These are phyloP conservation scores for Verticillium zaregamsianum DNA, from an alignment of 2,329 filamentous ascomycete genomes.

Conservation along the genomic window DNA sequence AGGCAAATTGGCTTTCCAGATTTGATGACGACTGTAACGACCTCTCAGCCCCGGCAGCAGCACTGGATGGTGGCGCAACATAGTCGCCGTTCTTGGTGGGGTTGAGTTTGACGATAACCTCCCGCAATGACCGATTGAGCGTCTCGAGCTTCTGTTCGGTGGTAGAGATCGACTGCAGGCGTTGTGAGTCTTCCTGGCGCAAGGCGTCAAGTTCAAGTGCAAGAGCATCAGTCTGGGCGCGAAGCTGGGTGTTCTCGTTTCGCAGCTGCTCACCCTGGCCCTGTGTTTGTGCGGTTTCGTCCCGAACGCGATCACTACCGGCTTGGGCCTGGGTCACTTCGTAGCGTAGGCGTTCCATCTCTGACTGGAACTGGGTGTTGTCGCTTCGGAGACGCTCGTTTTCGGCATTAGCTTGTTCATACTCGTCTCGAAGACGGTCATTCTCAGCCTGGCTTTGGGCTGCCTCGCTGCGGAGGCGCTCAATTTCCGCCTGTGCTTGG, in stretches of 20 bases:
- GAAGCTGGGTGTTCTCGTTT: slow-evolving; percentile 24
- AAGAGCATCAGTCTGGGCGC: slow-evolving; percentile 27
- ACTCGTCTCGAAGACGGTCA: slow-evolving; percentile 20
- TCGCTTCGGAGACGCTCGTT: background rate
- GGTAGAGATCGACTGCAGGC: slow-evolving; percentile 50
- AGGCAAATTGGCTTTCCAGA: slow-evolving; percentile 59
- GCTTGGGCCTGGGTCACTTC: background rate
- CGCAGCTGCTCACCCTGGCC: slow-evolving; percentile 26
- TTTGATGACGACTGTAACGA: slow-evolving; percentile 38
- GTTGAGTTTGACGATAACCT: slow-evolving; percentile 62
- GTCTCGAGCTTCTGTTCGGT: slow-evolving; percentile 64
- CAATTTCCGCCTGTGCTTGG: slow-evolving; percentile 43
- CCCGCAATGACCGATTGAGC: slow-evolving; percentile 62
- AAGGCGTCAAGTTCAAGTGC: slow-evolving; percentile 30
- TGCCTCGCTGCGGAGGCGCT: slow-evolving; percentile 41
- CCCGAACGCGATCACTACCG: slow-evolving; percentile 25
- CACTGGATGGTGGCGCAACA: slow-evolving; percentile 34
- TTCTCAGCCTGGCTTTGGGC: slow-evolving; percentile 3
- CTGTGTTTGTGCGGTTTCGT: slow-evolving; percentile 37
- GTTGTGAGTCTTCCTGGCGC: slow-evolving; percentile 27
- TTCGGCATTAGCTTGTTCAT: background rate
- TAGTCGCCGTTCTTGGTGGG: slow-evolving; percentile 48
- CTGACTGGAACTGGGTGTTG: background rate
- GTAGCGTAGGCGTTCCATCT: background rate
- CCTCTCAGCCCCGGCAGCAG: slow-evolving; percentile 15